Evolutionary conservation across 1,284 basidiomycete species (phyloP), one percentile per base, ranked within the genome.

Genomic region (Ustilago tritici): DNA sequence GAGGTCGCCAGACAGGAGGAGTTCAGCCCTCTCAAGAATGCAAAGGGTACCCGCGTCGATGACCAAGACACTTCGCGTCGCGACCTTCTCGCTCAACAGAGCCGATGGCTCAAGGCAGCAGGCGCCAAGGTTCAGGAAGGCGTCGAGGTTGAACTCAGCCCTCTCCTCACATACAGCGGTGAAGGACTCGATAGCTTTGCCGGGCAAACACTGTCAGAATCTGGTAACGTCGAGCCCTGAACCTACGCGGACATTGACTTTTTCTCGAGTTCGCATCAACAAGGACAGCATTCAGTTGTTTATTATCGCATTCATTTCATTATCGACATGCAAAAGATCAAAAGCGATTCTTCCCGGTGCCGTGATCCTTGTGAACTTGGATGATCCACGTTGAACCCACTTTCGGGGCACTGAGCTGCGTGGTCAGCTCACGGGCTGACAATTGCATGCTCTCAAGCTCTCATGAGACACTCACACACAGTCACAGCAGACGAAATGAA

Each of bases 1-100:
- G 95, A 98, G 87, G 95, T 98, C 47, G 90, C 91, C 58, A 90
- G 97, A 58, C 88, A 89, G 70, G 93, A 96, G 70, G 96, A 99
- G 88, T 99, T 99, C 84, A 95, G 93, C 76, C 95, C 95, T 38
- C 88, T 99, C 83, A 99, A 99, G 89, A 99, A 99, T 83, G 96
- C 95, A 2, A 94, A 95, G 1, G 94, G 94, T 0, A 93, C 94
- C 0, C 93, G 93, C n/a, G 89, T 92, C n/a, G 97, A 99, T 87
- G 92, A 94, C 85, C 93, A 95, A 34, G 91, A 92, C 79, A 98
- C 96, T 34, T 95, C 93, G 81, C 90, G 95, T 54, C 89, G 91
- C 56, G 96, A 99, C 88, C 88, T 99, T 62, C 90, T 98, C 61
- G 90, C 91, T n/a, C 94, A 98, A 88, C 95, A 98, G 85, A 90